Evolutionary conservation across 345 rosid genomes (phyloP).

Genomic region (Erysimum cheiranthoides): DNA sequence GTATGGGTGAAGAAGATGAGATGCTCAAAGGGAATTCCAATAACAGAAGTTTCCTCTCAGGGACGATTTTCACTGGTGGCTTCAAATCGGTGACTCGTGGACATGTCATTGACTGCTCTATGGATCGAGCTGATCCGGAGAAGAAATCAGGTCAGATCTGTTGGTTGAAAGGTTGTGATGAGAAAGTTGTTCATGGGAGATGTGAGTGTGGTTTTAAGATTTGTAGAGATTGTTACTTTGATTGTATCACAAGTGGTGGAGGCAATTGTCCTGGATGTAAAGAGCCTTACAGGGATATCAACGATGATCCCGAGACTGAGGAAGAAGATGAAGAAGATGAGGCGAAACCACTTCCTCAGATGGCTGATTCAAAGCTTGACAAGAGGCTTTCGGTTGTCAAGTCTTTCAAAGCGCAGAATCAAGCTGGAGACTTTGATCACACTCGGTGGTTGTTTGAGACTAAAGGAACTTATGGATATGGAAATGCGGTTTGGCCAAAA

Average conservation of each 20-base stretch:
- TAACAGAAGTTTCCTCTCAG: conserved; percentile 57
- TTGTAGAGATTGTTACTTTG: conserved; percentile 72
- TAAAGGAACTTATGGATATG: conserved; percentile 82
- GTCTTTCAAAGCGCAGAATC: conserved; percentile 68
- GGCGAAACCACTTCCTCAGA: conserved; percentile 69
- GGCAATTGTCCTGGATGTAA: conserved; percentile 81
- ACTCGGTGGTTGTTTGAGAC: conserved; percentile 85
- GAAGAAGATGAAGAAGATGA: conserved; percentile 65
- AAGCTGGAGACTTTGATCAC: conserved; percentile 74
- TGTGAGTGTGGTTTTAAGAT: conserved; percentile 77
- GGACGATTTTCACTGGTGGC: conserved; percentile 73
- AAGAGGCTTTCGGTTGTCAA: conserved; percentile 76
- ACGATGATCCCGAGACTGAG: conserved; percentile 53
- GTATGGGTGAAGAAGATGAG: conserved; percentile 41
- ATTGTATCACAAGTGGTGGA: conserved; percentile 58
- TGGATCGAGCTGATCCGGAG: conserved; percentile 48
- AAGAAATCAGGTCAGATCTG: conserved; percentile 57
- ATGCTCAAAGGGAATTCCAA: conserved; percentile 40
- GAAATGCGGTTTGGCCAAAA: conserved; percentile 86
- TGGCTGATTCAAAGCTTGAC: conserved; percentile 61
- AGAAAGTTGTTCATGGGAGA: conserved; percentile 56
- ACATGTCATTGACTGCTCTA: conserved; percentile 63
- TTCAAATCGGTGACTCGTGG: conserved; percentile 75
- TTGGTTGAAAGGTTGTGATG: conserved; percentile 78
- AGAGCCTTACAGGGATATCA: conserved; percentile 64